A percentile compares a stretch with the other conserved stretches of the same genome.
Conservation (phyloP, 1,139 yeast species). For the Lodderomyces pseudojiufengensis region DNA sequence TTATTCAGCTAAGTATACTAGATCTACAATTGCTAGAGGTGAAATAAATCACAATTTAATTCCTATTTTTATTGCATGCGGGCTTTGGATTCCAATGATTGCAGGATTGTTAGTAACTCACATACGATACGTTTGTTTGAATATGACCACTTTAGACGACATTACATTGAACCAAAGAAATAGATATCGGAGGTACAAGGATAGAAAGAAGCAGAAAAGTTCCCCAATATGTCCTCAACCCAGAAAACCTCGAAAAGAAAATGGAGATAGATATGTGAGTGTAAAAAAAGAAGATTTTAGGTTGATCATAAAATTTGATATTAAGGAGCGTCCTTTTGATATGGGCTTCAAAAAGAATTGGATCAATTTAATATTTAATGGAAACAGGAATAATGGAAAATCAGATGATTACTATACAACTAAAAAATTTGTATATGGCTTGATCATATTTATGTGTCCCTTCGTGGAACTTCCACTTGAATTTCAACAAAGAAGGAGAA, state of each 20-base stretch:
- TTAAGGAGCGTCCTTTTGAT: slow-evolving; percentile 24
- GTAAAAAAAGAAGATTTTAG: slow-evolving; percentile 22
- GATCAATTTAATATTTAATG: slow-evolving; percentile 31
- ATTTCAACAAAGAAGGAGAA: slow-evolving; percentile 4
- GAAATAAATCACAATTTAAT: slow-evolving; percentile 46
- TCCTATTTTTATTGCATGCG: slow-evolving; percentile 34
- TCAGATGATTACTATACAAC: slow-evolving; percentile 9
- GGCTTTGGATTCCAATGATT: slow-evolving; percentile 43
- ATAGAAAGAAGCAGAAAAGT: slow-evolving; percentile 1
- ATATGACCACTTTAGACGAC: slow-evolving; percentile 47
- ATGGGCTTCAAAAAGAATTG: slow-evolving; percentile 32
- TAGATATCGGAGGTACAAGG: slow-evolving; percentile 13
- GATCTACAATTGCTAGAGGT: slow-evolving; percentile 19
- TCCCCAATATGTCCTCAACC: slow-evolving; percentile 5
- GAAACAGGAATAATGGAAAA: slow-evolving; percentile 23
- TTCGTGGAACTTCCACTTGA: slow-evolving; percentile 24
- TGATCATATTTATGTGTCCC: slow-evolving; percentile 28
- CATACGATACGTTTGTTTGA: slow-evolving; percentile 33
- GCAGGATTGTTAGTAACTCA: slow-evolving; percentile 34
- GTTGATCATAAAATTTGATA: slow-evolving; percentile 27
- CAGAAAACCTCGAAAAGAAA: slow-evolving; percentile 25
- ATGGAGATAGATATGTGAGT: slow-evolving; percentile 32
- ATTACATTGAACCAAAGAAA: slow-evolving; percentile 24
- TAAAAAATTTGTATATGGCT: slow-evolving; percentile 16
- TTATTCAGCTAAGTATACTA: slow-evolving; percentile 27